Conservation (phyloP, 2,329 filamentous ascomycete genomes). For the Colletotrichum viniferum region DNA sequence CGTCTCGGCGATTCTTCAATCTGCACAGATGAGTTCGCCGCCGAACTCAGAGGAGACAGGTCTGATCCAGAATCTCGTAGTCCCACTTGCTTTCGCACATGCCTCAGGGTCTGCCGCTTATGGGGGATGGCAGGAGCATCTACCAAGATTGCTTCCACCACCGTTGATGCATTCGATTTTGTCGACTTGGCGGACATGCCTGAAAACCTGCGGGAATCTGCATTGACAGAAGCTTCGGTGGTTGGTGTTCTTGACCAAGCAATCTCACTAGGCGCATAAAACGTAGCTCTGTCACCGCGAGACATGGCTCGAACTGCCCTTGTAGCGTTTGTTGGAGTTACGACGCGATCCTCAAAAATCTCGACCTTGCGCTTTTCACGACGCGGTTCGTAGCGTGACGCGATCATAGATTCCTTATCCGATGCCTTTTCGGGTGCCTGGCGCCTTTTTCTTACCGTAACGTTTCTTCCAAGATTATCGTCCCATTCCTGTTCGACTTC, state of each 20-base stretch:
- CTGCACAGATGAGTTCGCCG: slow-evolving; percentile 40
- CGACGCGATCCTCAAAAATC: slow-evolving; percentile 50
- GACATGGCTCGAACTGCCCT: slow-evolving; percentile 52
- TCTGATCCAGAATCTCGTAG: slow-evolving; percentile 53
- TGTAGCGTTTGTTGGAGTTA: slow-evolving; percentile 57
- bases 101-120: slow-evolving; percentile 61
- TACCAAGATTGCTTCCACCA: slow-evolving; percentile 64
- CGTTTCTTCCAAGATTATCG: slow-evolving; percentile 56
- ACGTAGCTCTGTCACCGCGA: slow-evolving; percentile 45
- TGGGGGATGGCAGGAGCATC: slow-evolving; percentile 48
- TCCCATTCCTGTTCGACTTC: slow-evolving; percentile 62
- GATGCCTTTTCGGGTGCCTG: slow-evolving; percentile 18
- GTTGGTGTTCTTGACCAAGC: slow-evolving; percentile 34
- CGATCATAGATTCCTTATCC: not conserved
- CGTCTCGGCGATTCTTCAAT: slow-evolving; percentile 32
- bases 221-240: slow-evolving; percentile 43
- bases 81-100: slow-evolving; percentile 60
- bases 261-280: slow-evolving; percentile 39
- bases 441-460: slow-evolving; percentile 54
- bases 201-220: slow-evolving; percentile 55
- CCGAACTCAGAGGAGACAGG: slow-evolving; percentile 46
- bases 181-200: slow-evolving; percentile 58
- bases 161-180: slow-evolving; percentile 58
- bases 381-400: slow-evolving; percentile 14
- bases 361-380: slow-evolving; percentile 36